Base-by-base conservation (phyloP, 257 asterid species). In the Solanum etuberosum region DNA sequence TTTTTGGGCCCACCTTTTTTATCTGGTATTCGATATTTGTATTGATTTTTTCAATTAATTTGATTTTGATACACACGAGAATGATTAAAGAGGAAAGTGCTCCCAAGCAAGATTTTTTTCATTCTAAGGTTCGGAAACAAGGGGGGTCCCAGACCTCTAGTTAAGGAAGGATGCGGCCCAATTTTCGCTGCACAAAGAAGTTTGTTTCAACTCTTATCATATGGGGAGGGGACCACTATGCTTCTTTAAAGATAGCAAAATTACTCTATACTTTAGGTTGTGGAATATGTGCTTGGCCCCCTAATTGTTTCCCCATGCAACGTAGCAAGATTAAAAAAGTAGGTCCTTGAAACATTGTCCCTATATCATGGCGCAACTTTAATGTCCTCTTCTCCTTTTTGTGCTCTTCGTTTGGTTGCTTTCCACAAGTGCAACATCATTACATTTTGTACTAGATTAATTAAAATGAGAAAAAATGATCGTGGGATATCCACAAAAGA, bases 151-250 rank as follows among this genome's bases (percentile, higher is more conserved):
- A 61, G 31, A 61, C 3, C 31, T 61, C 29, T 59, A 59, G 67
- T 21, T 59, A 59, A 59, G 13, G 14, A 59, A 59, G 14, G 27
- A 59, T 59, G 15, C 32, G 32, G 31, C 15, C 68, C 27, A 23
- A 59, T 23, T 59, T 59, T 20, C 29, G 20, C 3, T 23, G 37
- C 65, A 43, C 63, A 29, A 80, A 46, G 85, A 34, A 46, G 42
- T 46, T 29, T 9, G 18, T 46, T 80, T 80, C 67, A 46, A 8
- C 68, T 18, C 14, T 31, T 42, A 90, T 89, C 87, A 90, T 78
- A 81, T 82, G 83, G 83, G 48, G 70, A 88, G 68, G 90, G 93
- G 95, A 68, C 96, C 94, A 83, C 71, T 68, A 84, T 92, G 95
- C 90, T 92, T 86, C 92, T 88, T 70, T 59, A 86, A 73, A 82